Evolutionary conservation across 345 rosid species (phyloP).

Genomic region (Boechera divaricarpa): DNA sequence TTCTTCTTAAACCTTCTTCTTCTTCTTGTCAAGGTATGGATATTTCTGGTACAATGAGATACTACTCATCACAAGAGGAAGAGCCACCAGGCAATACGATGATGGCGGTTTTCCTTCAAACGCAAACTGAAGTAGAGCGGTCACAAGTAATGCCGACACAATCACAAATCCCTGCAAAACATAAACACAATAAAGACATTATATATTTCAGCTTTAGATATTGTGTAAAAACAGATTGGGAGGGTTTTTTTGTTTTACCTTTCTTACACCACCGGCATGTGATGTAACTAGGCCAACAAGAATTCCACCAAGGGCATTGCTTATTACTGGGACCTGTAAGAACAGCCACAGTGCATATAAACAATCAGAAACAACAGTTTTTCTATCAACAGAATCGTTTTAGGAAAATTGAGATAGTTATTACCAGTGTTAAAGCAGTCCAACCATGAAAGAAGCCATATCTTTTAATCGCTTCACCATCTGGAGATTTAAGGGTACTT

Average conservation of each 20-base stretch:
- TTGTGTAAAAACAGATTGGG: neutral
- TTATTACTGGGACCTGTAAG: conserved; percentile 75
- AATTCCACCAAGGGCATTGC: conserved; percentile 92
- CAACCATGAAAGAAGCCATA: conserved; percentile 92
- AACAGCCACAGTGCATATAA: neutral
- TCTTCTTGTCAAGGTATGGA: conserved; percentile 71
- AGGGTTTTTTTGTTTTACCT: conserved; percentile 52
- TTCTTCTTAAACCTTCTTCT: conserved; percentile 69
- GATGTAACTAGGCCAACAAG: conserved; percentile 96
- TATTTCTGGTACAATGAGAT: conserved; percentile 89
- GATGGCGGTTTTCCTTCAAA: conserved; percentile 96
- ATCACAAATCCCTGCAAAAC: conserved; percentile 87
- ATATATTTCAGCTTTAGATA: conserved; percentile 1
- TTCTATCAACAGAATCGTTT: neutral
- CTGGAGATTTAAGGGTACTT: conserved; percentile 90
- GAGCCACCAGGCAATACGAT: conserved; percentile 67
- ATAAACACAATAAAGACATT: neutral
- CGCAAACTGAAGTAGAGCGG: conserved; percentile 85
- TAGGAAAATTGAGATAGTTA: conserved; percentile 1
- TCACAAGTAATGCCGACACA: conserved; percentile 92
- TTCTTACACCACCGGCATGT: conserved; percentile 95
- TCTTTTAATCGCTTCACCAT: conserved; percentile 85
- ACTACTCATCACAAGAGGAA: conserved; percentile 85
- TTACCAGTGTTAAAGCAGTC: conserved; percentile 76
- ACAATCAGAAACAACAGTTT: neutral